Evolutionary conservation across 2,329 filamentous ascomycete genomes (phyloP), one percentile per base, ranked within the genome.

Genomic region (Verticillium tricorpus): DNA sequence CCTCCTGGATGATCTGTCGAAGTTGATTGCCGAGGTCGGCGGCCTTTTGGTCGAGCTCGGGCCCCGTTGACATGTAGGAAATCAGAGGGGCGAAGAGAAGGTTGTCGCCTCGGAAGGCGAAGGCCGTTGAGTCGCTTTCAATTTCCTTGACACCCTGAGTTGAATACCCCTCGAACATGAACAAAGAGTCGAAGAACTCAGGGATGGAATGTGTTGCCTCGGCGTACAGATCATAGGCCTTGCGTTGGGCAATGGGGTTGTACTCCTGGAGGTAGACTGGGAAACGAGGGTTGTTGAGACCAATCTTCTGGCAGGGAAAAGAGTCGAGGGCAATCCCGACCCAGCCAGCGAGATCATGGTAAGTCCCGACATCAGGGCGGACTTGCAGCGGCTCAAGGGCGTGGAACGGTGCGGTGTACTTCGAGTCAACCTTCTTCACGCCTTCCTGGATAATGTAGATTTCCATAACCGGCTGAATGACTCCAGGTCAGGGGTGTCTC

Each of bases 151-250:
- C 77, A 1, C 77, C 83, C 25, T 77, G 69, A 8, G 69, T 71
- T 1, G 82, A 77, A 70, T 86, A 86, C 3, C 80, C 80, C 67
- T 87, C 84, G 60, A 86, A 82, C 77, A 85, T 80, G 71, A 85
- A 81, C 55, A 84, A 72, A 1, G 77, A 78, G 65, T 73, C 66
- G n/a, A 71, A 63, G 34, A 65, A 65, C 6, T 58, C 52, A 7
- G 60, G 63, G 6, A 45, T 54, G 52, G 12, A 54, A 28, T 65
- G 69, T 40, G 68, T 69, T 6, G 69, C 68, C 8, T 65, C 61
- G 5, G 64, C 68, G 67, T 76, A 79, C 17, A 70, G 61, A n/a
- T 73, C 67, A 66, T 74, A 78, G 34, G 66, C 66, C 59, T 67
- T 37, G 25, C 63, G 62, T 61, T 72, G 67, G 32, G 74, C 70